Evolutionary conservation across 306 rosid species (phyloP), one percentile per base, ranked within the genome.

Genomic region (Mucuna pruriens): DNA sequence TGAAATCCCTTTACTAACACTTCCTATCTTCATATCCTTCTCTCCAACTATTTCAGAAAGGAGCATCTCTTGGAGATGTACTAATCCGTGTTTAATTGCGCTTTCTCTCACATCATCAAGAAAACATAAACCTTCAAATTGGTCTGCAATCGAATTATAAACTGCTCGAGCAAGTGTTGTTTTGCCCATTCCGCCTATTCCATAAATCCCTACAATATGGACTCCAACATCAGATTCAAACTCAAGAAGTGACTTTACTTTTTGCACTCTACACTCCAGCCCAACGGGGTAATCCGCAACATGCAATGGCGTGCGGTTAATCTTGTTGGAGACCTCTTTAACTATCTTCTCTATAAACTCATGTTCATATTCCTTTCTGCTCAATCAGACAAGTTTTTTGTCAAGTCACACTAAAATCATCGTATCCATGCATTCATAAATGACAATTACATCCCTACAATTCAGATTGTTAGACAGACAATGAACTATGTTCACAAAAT

Each of bases 211-310:
- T 17, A 77, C 60, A 65, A 77, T 62, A 15, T 15, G 10, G 2
- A 38, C 60, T 7, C 10, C 25, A 4, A 5, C 5, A 9, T 46
- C 17, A 11, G 69, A 70, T 8, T 9, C 68, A 26, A 48, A 9
- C 6, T 19, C 45, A 16, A 83, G 60, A 70, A 77, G 83, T 16
- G 60, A 23, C 48, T 7, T 77, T 2, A 83, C 75, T 39, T 77
- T 1, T 5, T 9, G 52, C 7, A 70, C 20, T 6, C 22, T 26
- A 26, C 70, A 51, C 8, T 77, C 79, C n/a, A 83, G 8, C 3
- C 79, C 86, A 83, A 83, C 75, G 1, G 86, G 86, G 12, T 69
- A 20, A 17, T 70, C 4, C 23, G 75, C 75, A 16, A 77, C 33
- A 49, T 46, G 67, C 3, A 83, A 68, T 22, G 58, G 57, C 31